Percentiles rank a stretch among this genome's conserved stretches.
These are phyloP conservation scores for Eucalyptus erythrocorys DNA, from an alignment of 345 rosid genomes.

Conservation along the genomic window DNA sequence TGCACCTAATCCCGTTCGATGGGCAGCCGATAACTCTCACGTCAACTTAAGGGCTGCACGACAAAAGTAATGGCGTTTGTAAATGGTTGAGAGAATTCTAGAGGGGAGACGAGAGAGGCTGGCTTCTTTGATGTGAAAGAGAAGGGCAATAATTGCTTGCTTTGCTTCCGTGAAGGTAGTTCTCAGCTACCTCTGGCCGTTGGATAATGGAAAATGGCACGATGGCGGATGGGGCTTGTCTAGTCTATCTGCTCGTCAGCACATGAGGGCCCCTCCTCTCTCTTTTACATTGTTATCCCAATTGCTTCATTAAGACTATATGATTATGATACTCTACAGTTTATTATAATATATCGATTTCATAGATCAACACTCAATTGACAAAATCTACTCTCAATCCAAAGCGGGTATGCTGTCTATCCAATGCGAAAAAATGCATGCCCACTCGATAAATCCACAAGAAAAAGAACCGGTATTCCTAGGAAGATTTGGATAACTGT, in stretches of 20 bases:
- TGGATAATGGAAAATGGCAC: neutral
- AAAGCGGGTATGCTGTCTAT: too few relatives aligned
- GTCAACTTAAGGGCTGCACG: neutral
- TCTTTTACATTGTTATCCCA: neutral
- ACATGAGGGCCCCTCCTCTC: neutral
- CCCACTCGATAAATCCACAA: neutral
- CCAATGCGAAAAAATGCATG: neutral
- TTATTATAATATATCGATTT: too few relatives aligned
- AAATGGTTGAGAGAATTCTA: neutral
- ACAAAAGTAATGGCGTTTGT: neutral
- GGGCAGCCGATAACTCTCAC: neutral
- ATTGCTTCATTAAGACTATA: neutral
- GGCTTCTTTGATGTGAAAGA: neutral
- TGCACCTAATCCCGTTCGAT: neutral
- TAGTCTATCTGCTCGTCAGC: neutral
- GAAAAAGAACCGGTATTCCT: too few relatives aligned
- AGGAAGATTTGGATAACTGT: neutral
- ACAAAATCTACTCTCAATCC: too few relatives aligned
- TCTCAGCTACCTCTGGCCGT: neutral
- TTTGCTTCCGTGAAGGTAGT: neutral
- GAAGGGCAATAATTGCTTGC: neutral
- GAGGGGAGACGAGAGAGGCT: too few relatives aligned
- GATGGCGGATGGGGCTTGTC: neutral
- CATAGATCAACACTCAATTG: neutral
- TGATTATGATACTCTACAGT: too few relatives aligned